Evolutionary conservation across 495 filamentous ascomycete species (phyloP).

Genomic region (Pseudotulostoma volvatum): DNA sequence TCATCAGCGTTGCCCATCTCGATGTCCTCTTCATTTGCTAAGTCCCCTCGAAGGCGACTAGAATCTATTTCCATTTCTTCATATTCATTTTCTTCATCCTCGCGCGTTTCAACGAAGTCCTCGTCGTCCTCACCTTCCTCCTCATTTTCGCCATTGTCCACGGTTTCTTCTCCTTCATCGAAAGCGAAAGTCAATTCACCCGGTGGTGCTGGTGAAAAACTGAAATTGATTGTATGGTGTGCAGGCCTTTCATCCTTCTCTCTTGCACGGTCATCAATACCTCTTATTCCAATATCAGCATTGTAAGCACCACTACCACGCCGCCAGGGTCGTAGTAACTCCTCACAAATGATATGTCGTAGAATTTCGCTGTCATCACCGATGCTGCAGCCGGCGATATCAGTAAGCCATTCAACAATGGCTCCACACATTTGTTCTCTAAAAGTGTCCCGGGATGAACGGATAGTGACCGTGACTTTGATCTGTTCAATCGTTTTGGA

Average conservation of each 20-base stretch:
- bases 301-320: conserved; percentile 75
- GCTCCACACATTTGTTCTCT: conserved; percentile 95
- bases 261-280: conserved; percentile 75
- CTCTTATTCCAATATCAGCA: conserved; percentile 64
- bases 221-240: conserved; percentile 20
- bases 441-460: conserved; percentile 86
- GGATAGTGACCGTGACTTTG: conserved; percentile 88
- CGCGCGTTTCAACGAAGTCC: conserved; percentile 16
- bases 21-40: conserved; percentile 33
- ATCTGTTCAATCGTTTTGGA: conserved; percentile 82
- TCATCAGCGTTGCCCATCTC: conserved; percentile 37
- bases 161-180: conserved; percentile 32
- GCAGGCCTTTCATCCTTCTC: conserved; percentile 30
- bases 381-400: conserved; percentile 81
- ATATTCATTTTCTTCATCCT: conserved; percentile 32
- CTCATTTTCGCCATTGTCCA: conserved; percentile 26
- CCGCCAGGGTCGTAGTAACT: conserved; percentile 73
- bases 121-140: conserved; percentile 30
- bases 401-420: conserved; percentile 91
- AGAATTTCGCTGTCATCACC: conserved; percentile 67
- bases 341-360: conserved; percentile 68
- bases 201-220: conserved; percentile 22
- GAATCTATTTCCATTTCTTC: conserved; percentile 34
- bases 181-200: conserved; percentile 29
- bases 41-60: conserved; percentile 22